A percentile compares a stretch with the other conserved stretches of the same genome.
Conservation (phyloP, 2,329 filamentous ascomycete species). For the Phialophora expanda region DNA sequence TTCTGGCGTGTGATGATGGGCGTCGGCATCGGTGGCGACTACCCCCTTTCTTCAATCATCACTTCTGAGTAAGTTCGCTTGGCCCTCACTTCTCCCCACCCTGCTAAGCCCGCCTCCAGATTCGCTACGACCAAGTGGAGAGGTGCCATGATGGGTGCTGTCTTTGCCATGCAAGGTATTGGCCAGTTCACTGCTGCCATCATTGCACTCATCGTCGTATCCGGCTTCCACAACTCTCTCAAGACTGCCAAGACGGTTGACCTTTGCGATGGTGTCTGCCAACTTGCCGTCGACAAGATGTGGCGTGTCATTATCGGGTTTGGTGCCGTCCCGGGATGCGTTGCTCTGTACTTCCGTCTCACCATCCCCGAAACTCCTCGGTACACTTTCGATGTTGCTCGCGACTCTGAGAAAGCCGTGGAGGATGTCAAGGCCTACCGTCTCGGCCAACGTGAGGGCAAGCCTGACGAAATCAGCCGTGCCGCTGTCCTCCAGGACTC, state of each 20-base stretch:
- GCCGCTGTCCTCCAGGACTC: constrained; percentile 62
- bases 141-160: constrained; percentile 84
- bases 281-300: constrained; percentile 80
- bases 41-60: constrained; percentile 81
- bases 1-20: constrained; percentile 85
- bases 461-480: constrained; percentile 71
- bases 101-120: constrained; percentile 41
- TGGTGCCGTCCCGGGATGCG: constrained; percentile 77
- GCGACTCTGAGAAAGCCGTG: constrained; percentile 74
- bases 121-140: constrained; percentile 85
- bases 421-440: constrained; percentile 78
- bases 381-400: constrained; percentile 82
- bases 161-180: constrained; percentile 87
- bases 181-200: constrained; percentile 78
- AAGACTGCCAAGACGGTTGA: constrained; percentile 56
- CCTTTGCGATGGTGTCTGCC: constrained; percentile 68
- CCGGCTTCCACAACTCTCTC: constrained; percentile 71
- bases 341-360: constrained; percentile 83
- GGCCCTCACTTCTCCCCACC: not conserved
- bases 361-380: constrained; percentile 88
- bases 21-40: constrained; percentile 80
- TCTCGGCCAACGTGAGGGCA: constrained; percentile 65
- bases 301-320: constrained; percentile 83
- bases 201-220: constrained; percentile 74
- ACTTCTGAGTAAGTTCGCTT: constrained; percentile 68